Evolutionary conservation across 2,329 filamentous ascomycete species (phyloP).

Genomic region (Teratosphaeria zuluensis): DNA sequence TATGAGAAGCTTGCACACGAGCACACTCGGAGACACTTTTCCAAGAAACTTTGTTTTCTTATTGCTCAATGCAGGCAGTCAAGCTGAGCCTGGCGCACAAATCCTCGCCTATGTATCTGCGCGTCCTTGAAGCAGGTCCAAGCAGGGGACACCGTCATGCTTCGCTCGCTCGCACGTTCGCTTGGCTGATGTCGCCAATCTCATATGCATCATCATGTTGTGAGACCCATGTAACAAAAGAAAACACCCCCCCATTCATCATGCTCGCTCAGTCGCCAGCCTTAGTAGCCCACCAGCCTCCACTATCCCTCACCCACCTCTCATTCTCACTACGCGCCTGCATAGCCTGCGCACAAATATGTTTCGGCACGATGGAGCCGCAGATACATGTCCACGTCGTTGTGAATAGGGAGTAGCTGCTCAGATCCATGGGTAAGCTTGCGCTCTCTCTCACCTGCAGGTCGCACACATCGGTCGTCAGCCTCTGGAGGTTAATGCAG

Average conservation of each 20-base stretch:
- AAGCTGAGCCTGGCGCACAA: too few relatives aligned
- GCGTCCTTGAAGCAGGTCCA: too few relatives aligned
- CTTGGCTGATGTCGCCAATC: too few relatives aligned
- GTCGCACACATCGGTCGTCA: background rate
- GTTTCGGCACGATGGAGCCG: slow-evolving; percentile 10
- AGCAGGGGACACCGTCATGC: too few relatives aligned
- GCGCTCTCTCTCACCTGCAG: background rate
- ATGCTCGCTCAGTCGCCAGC: background rate
- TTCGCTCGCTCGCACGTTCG: too few relatives aligned
- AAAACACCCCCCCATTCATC: background rate
- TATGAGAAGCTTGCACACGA: too few relatives aligned
- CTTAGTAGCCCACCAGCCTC: slow-evolving; percentile 1
- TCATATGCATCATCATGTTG: too few relatives aligned
- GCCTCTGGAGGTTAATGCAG: background rate
- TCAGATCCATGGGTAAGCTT: background rate
- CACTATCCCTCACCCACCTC: background rate
- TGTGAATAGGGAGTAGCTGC: background rate
- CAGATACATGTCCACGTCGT: slow-evolving; percentile 18
- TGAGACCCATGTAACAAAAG: background rate
- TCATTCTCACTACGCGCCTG: background rate
- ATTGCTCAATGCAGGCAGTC: too few relatives aligned
- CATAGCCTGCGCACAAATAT: slow-evolving; percentile 12
- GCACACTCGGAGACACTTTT: too few relatives aligned
- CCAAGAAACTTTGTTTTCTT: too few relatives aligned
- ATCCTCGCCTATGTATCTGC: too few relatives aligned